phyloP scores from a whole-genome alignment of 2,329 filamentous ascomycete species.

The Xylaria digitata region DNA sequence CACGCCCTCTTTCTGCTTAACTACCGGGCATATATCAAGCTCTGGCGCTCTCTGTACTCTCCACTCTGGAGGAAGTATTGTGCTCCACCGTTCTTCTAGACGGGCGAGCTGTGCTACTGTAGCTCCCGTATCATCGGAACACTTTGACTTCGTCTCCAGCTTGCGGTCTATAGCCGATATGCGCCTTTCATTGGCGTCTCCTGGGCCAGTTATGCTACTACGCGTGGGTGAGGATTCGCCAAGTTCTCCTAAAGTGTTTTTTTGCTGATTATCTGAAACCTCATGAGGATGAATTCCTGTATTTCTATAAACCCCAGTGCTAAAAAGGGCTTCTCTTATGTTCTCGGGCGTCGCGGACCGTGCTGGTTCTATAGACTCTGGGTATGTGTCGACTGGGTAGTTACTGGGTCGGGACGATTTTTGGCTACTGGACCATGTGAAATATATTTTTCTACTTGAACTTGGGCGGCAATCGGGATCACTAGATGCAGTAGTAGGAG shows the following conservation, averaged over 20 bases:
- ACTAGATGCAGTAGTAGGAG: not conserved
- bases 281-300: slow-evolving; percentile 42
- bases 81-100: slow-evolving; percentile 36
- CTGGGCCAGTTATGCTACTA: not conserved
- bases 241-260: not conserved
- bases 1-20: not conserved
- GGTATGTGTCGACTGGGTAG: slow-evolving; percentile 5
- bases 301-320: slow-evolving; percentile 44
- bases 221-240: slow-evolving; percentile 10
- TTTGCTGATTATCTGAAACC: slow-evolving; percentile 8
- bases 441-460: slow-evolving; percentile 41
- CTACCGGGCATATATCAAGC: not conserved
- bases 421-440: slow-evolving; percentile 47
- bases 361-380: slow-evolving; percentile 24
- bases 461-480: slow-evolving; percentile 14
- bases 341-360: slow-evolving; percentile 41
- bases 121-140: not conserved
- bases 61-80: slow-evolving; percentile 40
- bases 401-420: slow-evolving; percentile 31
- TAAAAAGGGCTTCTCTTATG: slow-evolving; percentile 38
- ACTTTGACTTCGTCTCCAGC: not conserved
- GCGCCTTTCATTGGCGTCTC: not conserved
- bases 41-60: slow-evolving; percentile 9
- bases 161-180: not conserved
- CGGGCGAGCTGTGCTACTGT: not conserved